Conservation (phyloP, 2,329 filamentous ascomycete genomes). For the Gaeumannomyces tritici region DNA sequence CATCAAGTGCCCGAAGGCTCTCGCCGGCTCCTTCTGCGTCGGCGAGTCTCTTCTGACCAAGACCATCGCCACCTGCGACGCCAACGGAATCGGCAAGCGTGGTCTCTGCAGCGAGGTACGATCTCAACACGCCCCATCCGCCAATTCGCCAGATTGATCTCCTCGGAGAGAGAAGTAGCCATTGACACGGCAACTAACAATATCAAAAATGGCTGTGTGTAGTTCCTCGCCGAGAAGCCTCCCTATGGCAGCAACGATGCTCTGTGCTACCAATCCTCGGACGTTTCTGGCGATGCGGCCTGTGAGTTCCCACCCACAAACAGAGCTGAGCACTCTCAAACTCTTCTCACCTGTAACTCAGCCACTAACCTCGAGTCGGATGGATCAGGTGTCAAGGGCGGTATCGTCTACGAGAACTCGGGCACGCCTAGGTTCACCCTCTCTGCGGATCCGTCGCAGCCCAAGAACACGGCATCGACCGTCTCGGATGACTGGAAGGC, state of each 20-base stretch:
- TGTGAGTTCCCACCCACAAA: conserved; percentile 19
- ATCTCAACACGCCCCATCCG: background rate
- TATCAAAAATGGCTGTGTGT: background rate
- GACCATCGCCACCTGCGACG: conserved; percentile 38
- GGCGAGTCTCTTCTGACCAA: conserved; percentile 26
- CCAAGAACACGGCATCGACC: conserved; percentile 13
- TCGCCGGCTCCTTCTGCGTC: conserved; percentile 31
- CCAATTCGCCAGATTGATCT: background rate
- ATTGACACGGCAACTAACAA: background rate
- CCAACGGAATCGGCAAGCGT: conserved; percentile 23
- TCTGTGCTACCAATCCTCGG: conserved; percentile 29
- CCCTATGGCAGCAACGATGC: conserved; percentile 25
- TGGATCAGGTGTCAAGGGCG: conserved; percentile 28
- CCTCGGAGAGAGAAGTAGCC: background rate
- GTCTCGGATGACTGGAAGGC: background rate
- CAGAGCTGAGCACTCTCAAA: background rate
- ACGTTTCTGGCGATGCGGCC: conserved; percentile 30
- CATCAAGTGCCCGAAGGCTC: conserved; percentile 27
- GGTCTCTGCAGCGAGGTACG: conserved; percentile 14
- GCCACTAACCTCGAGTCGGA: background rate
- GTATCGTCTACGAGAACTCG: conserved; percentile 29
- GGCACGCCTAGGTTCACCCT: conserved; percentile 23
- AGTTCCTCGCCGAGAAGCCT: conserved; percentile 31
- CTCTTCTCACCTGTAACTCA: background rate
- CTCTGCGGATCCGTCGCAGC: conserved; percentile 22